Evolutionary conservation across 2,329 filamentous ascomycete species (phyloP).

Genomic region (Xylaria polymorpha): DNA sequence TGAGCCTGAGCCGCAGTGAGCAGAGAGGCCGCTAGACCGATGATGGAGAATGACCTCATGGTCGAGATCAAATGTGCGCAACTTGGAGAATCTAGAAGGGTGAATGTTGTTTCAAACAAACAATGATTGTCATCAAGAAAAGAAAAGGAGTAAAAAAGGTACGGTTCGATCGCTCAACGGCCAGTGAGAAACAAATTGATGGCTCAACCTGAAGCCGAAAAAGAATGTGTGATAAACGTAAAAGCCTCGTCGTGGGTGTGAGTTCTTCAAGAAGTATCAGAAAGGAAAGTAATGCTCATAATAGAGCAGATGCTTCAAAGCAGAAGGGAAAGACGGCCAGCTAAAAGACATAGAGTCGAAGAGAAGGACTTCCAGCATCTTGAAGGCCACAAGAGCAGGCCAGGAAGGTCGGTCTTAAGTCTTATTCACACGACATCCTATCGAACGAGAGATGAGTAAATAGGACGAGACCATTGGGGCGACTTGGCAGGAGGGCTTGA

Average conservation of each 20-base stretch:
- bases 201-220: constrained; percentile 31
- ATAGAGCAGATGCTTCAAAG: constrained; percentile 15
- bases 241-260: constrained; percentile 1
- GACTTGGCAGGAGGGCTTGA: constrained; percentile 27
- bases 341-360: constrained; percentile 7
- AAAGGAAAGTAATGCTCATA: constrained; percentile 29
- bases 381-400: constrained; percentile 14
- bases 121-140: background rate
- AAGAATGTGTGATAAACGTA: constrained; percentile 10
- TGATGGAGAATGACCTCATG: constrained; percentile 51
- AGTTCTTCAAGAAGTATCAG: constrained; percentile 15
- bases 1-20: constrained; percentile 57
- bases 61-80: constrained; percentile 4
- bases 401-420: constrained; percentile 13
- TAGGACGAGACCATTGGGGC: constrained; percentile 10
- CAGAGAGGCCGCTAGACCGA: constrained; percentile 26
- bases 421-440: constrained; percentile 20
- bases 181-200: constrained; percentile 13
- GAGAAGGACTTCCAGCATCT: background rate
- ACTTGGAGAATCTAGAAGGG: background rate
- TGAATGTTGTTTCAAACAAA: background rate
- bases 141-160: background rate
- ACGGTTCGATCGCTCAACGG: constrained; percentile 16
- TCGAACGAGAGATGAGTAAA: constrained; percentile 14
- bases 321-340: constrained; percentile 16